phyloP scores from a whole-genome alignment of 345 rosid species.

The Lenwebbia sp. region DNA sequence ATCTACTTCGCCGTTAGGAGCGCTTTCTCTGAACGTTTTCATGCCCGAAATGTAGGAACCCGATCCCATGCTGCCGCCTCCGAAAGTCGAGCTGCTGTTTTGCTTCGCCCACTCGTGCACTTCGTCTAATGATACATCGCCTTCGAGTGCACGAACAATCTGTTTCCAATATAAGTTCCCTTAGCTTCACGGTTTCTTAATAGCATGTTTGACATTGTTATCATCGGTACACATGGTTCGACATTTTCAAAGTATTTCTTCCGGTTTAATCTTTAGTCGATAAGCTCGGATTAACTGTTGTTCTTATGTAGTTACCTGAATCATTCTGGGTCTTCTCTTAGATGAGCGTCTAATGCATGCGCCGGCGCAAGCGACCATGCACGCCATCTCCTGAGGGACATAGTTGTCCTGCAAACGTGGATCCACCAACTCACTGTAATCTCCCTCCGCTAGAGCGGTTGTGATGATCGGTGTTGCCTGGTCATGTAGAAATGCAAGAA shows the following conservation, averaged over 20 bases:
- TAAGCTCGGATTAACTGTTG: background rate
- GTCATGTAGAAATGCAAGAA: background rate
- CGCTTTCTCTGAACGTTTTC: background rate
- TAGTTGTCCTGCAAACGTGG: conserved; percentile 46
- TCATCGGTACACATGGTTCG: background rate
- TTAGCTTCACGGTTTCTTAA: background rate
- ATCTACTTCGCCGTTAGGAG: background rate
- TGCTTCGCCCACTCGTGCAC: conserved; percentile 36
- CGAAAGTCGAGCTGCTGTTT: conserved; percentile 15
- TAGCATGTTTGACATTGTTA: background rate
- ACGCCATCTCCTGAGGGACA: conserved; percentile 48
- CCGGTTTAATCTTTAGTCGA: background rate
- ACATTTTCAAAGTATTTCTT: background rate
- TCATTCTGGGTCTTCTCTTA: conserved; percentile 69
- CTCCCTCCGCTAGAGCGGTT: conserved; percentile 39
- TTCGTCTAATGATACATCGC: conserved; percentile 48
- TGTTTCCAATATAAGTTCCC: background rate
- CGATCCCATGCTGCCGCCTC: conserved; percentile 3
- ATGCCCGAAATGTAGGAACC: background rate
- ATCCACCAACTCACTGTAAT: conserved; percentile 49
- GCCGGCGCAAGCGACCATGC: conserved; percentile 71
- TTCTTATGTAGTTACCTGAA: conserved; percentile 37
- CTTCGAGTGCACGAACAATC: conserved; percentile 73
- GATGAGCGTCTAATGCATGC: conserved; percentile 67
- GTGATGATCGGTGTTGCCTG: conserved; percentile 71